A percentile compares a stretch with the other conserved stretches of the same genome.
These are phyloP conservation scores for Tetradesmus lagerheimii DNA, from an alignment of 139 green algal species.

Conservation along the genomic window DNA sequence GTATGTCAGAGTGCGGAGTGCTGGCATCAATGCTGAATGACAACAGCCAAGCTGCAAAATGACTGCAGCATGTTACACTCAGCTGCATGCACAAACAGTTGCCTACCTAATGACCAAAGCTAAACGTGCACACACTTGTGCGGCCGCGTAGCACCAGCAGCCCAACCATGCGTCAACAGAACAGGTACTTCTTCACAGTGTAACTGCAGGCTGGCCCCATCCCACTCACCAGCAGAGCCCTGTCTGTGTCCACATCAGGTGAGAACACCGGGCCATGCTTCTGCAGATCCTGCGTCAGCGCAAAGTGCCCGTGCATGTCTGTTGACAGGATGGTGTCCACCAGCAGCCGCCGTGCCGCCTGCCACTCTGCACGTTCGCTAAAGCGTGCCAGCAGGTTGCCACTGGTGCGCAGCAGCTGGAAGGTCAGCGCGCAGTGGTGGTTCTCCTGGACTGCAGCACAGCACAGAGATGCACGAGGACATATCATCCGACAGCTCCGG, in stretches of 20 bases:
- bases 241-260: conserved; percentile 57
- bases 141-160: neutral
- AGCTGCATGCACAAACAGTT: too few species aligned
- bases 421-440: conserved; percentile 81
- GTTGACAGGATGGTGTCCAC: conserved; percentile 71
- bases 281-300: conserved; percentile 64
- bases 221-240: conserved; percentile 64
- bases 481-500: neutral
- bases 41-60: neutral
- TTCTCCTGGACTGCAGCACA: conserved; percentile 75
- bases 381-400: conserved; percentile 55
- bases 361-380: conserved; percentile 32
- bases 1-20: too few species aligned
- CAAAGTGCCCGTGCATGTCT: conserved; percentile 80
- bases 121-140: too few species aligned
- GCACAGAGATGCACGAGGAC: neutral
- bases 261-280: conserved; percentile 31
- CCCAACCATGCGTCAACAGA: too few species aligned
- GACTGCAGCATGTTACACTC: too few species aligned
- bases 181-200: too few species aligned
- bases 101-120: too few species aligned
- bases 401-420: conserved; percentile 64
- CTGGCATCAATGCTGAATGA: too few species aligned
- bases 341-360: conserved; percentile 61
- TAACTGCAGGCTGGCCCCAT: too few species aligned